Evolutionary conservation across 345 rosid species (phyloP), one percentile per base, ranked within the genome.

Genomic region (Ceriops decandra): DNA sequence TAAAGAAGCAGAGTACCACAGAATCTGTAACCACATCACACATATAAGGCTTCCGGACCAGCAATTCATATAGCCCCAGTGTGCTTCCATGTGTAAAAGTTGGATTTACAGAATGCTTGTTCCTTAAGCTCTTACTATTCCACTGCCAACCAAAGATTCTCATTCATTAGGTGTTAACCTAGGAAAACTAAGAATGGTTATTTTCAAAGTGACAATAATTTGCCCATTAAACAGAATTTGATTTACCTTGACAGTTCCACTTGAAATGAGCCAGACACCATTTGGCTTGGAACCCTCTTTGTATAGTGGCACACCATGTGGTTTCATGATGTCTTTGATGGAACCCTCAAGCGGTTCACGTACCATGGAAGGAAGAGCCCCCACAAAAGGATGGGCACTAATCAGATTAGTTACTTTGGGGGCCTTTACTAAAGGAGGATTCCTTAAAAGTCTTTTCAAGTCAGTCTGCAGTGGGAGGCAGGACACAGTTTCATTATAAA

Each of bases 231-330:
- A 33, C 27, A 1, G 7, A 72, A 66, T 28, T 57, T 57, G 27
- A 32, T 9, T 71, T 82, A 95, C 99, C 96, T 88, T 91, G 76
- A 95, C 93, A 74, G 87, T 77, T 64, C 99, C 99, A 56, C 83
- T 89, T 64, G 87, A 90, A 74, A 95, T 77, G 61, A 95, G 91
- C 96, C 99, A 95, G 77, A 91, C 68, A 74, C 97, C 99, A 76
- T 73, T 84, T 54, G 99, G 84, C 73, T 77, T 82, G 68, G 90
- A 79, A 46, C 95, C 97, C 75, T 95, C 98, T 76, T 64, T 85
- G 85, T 87, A 95, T 63, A 95, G 87, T 2, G 85, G 86, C 62
- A 79, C 75, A 60, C 97, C 95, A 31, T 86, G 85, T 51, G 78
- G 74, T 82, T 88, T 95, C 88, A 90, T 80, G 26, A 76, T 76